Evolutionary conservation across 2,329 filamentous ascomycete species (phyloP), one percentile per base, ranked within the genome.

Genomic region (Parastagonospora avenae): DNA sequence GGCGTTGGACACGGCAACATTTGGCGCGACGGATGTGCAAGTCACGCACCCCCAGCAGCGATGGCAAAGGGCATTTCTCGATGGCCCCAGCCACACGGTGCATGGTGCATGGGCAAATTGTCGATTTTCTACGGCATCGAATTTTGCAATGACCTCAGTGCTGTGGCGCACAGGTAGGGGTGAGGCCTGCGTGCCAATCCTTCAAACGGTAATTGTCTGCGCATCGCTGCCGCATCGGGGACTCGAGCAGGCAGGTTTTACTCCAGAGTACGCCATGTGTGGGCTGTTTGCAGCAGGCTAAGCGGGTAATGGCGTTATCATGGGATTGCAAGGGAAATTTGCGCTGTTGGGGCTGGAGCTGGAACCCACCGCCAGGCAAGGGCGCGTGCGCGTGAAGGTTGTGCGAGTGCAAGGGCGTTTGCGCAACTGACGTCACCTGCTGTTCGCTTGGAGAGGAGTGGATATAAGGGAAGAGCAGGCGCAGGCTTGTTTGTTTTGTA

Each of bases 71-170:
- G 12, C 10, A 16, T 29, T 40, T 33, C 12, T 30, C 45, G 45
- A 36, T 35, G 28, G 29, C 8, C 16, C 27, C 35, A 46, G 43
- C 43, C 43, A 46, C 43, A 46, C 15, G 19, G 19, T 4, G 5
- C 19, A 46, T 28, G 19, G 19, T 4, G 5, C 19, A 24, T 24
- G 19, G 19, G 19, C 19, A 24, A 24, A 19, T 6, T n/a, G 54
- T 8, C 33, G 45, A 61, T 66, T 59, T 27, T 52, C 19, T 62
- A 29, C 62, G 31, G 48, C 42, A 40, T 52, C 8, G 27, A 42
- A 24, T 3, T 32, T 10, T 4, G 30, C 28, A 15, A 47, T 47
- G 45, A 47, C 27, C 38, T 43, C 46, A 49, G 11, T 19, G 8
- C 24, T 37, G 40, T 39, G 46, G 39, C 40, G 28, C 33, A 31